Conservation (phyloP, 495 filamentous ascomycete species). For the Penicillium verhagenii region DNA sequence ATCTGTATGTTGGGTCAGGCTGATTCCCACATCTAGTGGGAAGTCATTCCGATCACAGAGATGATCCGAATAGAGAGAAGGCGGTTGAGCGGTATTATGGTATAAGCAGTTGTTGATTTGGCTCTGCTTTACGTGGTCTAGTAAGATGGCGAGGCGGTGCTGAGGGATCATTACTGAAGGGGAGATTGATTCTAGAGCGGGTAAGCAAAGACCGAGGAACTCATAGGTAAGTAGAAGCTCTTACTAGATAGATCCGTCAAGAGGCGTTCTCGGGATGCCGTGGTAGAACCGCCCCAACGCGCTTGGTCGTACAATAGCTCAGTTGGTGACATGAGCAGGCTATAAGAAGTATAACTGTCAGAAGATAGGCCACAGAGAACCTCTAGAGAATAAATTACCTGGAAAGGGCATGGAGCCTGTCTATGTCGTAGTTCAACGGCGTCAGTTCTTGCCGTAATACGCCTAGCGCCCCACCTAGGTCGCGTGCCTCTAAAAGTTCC, state of each 20-base stretch:
- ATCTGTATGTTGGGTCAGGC: constrained; percentile 72
- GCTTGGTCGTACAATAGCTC: constrained; percentile 82
- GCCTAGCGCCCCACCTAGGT: constrained; percentile 69
- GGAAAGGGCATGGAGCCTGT: constrained; percentile 76
- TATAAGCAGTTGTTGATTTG: constrained; percentile 85
- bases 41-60: constrained; percentile 77
- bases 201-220: background rate
- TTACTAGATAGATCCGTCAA: constrained; percentile 82
- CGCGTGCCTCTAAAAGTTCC: constrained; percentile 76
- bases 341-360: constrained; percentile 23
- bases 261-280: constrained; percentile 70
- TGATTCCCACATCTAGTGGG: constrained; percentile 62
- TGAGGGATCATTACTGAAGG: constrained; percentile 98
- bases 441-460: constrained; percentile 87
- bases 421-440: constrained; percentile 76
- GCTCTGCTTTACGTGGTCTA: constrained; percentile 75
- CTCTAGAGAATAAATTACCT: constrained; percentile 49
- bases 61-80: constrained; percentile 89
- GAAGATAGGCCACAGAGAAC: background rate
- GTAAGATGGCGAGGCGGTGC: constrained; percentile 80
- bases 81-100: constrained; percentile 76
- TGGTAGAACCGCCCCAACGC: constrained; percentile 83
- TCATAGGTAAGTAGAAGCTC: constrained; percentile 13
- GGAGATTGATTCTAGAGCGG: constrained; percentile 74
- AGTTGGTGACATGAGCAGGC: constrained; percentile 83